Conservation (phyloP, 2,329 filamentous ascomycete genomes). For the Lecanicillium sp. region DNA sequence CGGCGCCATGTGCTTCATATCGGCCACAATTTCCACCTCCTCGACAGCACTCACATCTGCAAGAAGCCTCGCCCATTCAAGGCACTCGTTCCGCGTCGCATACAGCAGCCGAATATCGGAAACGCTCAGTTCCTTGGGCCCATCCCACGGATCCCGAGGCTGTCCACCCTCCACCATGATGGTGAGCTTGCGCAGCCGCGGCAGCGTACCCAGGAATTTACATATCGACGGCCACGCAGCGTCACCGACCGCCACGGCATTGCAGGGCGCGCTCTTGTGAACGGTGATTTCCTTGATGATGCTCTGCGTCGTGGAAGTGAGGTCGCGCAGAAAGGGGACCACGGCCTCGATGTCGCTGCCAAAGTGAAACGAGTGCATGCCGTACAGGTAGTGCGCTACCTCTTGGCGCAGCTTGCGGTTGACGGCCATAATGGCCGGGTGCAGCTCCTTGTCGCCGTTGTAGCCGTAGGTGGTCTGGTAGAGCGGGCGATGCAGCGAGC, state of each 20-base stretch:
- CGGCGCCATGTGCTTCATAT: too few relatives aligned
- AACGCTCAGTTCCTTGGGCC: too few relatives aligned
- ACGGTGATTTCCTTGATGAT: constrained; percentile 43
- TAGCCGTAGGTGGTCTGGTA: constrained; percentile 46
- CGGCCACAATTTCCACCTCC: too few relatives aligned
- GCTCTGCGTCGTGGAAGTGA: constrained; percentile 38
- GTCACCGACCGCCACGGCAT: constrained; percentile 25
- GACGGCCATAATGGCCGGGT: constrained; percentile 37
- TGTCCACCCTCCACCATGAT: too few relatives aligned
- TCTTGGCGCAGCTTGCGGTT: constrained; percentile 45
- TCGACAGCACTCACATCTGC: too few relatives aligned
- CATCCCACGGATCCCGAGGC: too few relatives aligned
- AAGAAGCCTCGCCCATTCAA: too few relatives aligned
- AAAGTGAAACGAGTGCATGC: constrained; percentile 50
- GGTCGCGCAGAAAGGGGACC: constrained; percentile 50
- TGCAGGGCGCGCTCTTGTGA: constrained; percentile 47
- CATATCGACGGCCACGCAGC: constrained; percentile 44
- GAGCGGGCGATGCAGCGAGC: constrained; percentile 30
- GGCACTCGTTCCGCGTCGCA: too few relatives aligned
- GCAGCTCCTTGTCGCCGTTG: constrained; percentile 12
- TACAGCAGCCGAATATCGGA: too few relatives aligned
- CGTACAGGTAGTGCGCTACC: constrained; percentile 48
- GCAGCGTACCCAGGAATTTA: too few relatives aligned
- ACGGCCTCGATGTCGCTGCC: constrained; percentile 52
- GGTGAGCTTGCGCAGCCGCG: too few relatives aligned